Base-by-base conservation (phyloP, 768 basidiomycete species). In the Amanita pseudoporphyria region DNA sequence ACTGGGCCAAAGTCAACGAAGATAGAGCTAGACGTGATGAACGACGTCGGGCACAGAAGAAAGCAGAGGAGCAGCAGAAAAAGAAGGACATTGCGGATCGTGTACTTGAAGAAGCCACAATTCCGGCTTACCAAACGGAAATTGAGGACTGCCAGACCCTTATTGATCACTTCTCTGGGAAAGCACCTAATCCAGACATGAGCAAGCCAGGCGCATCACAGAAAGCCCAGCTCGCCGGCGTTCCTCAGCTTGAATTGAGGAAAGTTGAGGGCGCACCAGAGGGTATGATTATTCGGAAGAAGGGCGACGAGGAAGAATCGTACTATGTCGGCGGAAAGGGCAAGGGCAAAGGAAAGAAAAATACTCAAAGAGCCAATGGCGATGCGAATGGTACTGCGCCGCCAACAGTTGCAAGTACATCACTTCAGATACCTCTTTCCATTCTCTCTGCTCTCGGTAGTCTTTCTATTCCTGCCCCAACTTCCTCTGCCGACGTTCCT, bases 101-200 rank as follows among this genome's bases (percentile, higher is more conserved):
- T 33, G 64, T 97, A 41, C 81, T 87, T 45, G 96, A 99, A 52
- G 93, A 98, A 62, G 96, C 96, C 19, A 79, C 82, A 52, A 60
- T 75, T 19, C 94, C 96, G 22, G 96, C 96, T 0, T 98, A 79
- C 75, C 88, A 90, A 60, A 74, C 81, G 47, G 81, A 97, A 63
- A 92, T 99, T 58, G 91, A 98, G 70, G 96, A 98, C 63, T 97
- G 93, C 69, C 85, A 89, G 61, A 95, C 87, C 3, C 79, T 96
- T 56, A 84, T 95, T 61, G 86, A 92, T 64, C 81, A 73, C 61
- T 81, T 96, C 67, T 81, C 77, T 14, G 85, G 85, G 19, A 87
- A 83, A 65, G 66, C 68, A 38, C 68, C 68, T 35, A 75, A 71
- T 12, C 67, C 68, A 33, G 66, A 67, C 30, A 64, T 68, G 10